A percentile compares a stretch with the other conserved stretches of the same genome.
phyloP scores from a whole-genome alignment of 208 protist genomes.

The Wallacemonas sp. region DNA sequence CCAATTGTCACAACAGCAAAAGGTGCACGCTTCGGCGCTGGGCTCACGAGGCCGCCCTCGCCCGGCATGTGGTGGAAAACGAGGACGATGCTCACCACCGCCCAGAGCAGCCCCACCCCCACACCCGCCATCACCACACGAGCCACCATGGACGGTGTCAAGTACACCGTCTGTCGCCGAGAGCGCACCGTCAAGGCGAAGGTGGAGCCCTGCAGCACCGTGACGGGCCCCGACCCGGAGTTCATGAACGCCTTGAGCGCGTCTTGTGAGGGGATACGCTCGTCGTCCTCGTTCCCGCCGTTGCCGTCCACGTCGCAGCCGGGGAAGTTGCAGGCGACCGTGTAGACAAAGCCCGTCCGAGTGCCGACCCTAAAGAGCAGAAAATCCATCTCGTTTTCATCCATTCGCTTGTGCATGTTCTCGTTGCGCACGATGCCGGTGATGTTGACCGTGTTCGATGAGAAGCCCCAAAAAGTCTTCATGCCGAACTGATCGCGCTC shows the following conservation, averaged over 20 bases:
- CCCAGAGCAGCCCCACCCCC: slow-evolving; percentile 13
- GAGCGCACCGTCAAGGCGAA: slow-evolving; percentile 9
- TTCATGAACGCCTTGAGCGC: slow-evolving; percentile 8
- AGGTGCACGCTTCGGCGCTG: slow-evolving; percentile 53
- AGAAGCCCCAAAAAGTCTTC: slow-evolving; percentile 58
- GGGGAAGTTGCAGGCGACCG: background rate
- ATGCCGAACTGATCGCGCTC: background rate
- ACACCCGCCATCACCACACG: slow-evolving; percentile 10
- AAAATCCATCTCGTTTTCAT: slow-evolving; percentile 22
- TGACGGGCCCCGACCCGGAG: slow-evolving; percentile 8
- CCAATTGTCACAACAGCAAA: slow-evolving; percentile 56
- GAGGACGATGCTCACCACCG: slow-evolving; percentile 7
- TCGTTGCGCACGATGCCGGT: slow-evolving; percentile 15
- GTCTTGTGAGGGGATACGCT: slow-evolving; percentile 1
- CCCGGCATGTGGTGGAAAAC: slow-evolving; percentile 18
- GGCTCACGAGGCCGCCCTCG: slow-evolving; percentile 23
- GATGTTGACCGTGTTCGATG: slow-evolving; percentile 21
- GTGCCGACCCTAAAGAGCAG: slow-evolving; percentile 13
- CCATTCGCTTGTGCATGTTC: slow-evolving; percentile 9
- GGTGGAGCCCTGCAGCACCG: background rate
- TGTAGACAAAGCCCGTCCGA: background rate
- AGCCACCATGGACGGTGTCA: slow-evolving; percentile 1
- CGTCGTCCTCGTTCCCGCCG: background rate
- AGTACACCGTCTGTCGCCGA: background rate
- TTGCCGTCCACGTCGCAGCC: background rate